These are phyloP conservation scores for Furcasterigmium sp. DNA, from an alignment of 2,329 filamentous ascomycete species.

Conservation along the genomic window DNA sequence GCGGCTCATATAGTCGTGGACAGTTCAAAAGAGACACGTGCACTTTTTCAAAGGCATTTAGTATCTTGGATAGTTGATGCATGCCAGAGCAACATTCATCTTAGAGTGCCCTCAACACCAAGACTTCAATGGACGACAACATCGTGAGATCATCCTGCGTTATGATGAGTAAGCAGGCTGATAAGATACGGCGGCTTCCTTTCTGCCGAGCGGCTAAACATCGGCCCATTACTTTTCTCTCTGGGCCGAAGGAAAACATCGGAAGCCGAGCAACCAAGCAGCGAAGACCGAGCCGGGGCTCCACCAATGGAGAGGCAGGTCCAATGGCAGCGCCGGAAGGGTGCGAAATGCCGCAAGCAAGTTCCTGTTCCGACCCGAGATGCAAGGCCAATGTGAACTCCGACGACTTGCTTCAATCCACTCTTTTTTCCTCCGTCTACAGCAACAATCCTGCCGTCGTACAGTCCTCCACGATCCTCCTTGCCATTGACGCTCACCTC, in stretches of 20 bases:
- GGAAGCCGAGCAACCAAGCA: not conserved
- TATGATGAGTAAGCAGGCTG: no score
- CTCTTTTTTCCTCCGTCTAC: constrained; percentile 1
- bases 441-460: not conserved
- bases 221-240: no score
- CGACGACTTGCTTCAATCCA: not conserved
- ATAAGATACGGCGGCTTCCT: not conserved
- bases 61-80: no score
- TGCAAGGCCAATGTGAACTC: not conserved
- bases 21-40: no score
- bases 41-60: no score
- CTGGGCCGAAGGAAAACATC: not conserved
- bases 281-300: not conserved
- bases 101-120: no score
- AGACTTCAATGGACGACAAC: no score
- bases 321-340: not conserved
- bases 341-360: not conserved
- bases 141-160: no score
- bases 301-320: not conserved
- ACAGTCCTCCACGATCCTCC: not conserved
- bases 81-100: no score
- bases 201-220: not conserved
- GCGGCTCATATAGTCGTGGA: no score
- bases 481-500: not conserved
- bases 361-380: not conserved